Evolutionary conservation across 2,329 filamentous ascomycete species (phyloP), one percentile per base, ranked within the genome.

Genomic region (Cordyceps javanica): DNA sequence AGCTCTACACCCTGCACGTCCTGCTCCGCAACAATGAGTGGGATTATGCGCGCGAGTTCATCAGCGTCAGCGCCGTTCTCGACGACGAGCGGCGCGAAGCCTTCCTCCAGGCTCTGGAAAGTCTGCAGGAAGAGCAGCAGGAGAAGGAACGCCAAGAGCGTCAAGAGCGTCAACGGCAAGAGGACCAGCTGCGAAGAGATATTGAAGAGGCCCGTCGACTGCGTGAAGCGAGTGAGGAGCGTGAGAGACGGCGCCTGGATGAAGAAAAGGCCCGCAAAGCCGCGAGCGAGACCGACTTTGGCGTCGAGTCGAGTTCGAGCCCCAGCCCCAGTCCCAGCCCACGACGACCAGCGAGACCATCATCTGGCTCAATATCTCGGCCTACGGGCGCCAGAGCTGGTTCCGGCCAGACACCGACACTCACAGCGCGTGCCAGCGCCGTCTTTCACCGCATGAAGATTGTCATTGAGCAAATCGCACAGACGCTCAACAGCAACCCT

Each of bases 41-140:
- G 94, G 90, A 96, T 59, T 97, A 97, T 66, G 91, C 94, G 4
- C 83, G 85, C 60, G 90, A 96, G 65, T 97, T 97, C 70, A 95
- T 97, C 67, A 85, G 81, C 66, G 84, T 91, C 67, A 94, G 87
- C 70, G 86, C 93, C 48, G 85, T 96, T 26, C 80, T 99, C 1
- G 93, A 97, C 69, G 93, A 97, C 54, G 94, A 97, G 74, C 84
- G 90, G 45, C 86, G 90, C 61, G 91, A 97, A 65, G 87, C 90
- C 0, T 97, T 97, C 70, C 75, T 96, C 16, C 88, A 93, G 65
- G 93, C 92, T 5, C 78, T 97, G 16, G 85, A 95, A 68, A 87
- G 85, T 55, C 77, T 97, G 30, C 88, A 89, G 65, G 91, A 96
- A 63, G 92, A 96, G 67, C 90, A 89, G 67, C 81, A 87, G 57